A percentile compares a stretch with the other conserved stretches of the same genome.
phyloP scores from a whole-genome alignment of 2,329 filamentous ascomycete species.

The Myriosclerotinia duriaeana region DNA sequence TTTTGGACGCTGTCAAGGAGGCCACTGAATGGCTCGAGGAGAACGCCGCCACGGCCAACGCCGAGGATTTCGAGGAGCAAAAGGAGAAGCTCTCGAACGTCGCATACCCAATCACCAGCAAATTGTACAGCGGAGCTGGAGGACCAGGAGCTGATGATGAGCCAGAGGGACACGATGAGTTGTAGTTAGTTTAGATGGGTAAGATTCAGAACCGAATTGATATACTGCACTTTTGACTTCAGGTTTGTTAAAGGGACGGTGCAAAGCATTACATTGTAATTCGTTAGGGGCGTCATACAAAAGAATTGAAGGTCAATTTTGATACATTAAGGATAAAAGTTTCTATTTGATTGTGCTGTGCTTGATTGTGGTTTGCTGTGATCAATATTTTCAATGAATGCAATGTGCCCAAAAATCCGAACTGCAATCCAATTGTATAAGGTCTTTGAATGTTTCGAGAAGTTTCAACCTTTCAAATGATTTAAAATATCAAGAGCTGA shows the following conservation, averaged over 20 bases:
- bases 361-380: not conserved
- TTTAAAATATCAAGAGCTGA: too few species aligned
- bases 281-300: conserved; percentile 14
- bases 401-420: not conserved
- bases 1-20: conserved; percentile 96
- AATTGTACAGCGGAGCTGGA: conserved; percentile 75
- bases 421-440: too few species aligned
- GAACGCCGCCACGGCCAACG: conserved; percentile 78
- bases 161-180: conserved; percentile 69
- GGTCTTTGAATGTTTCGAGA: too few species aligned
- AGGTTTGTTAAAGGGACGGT: conserved; percentile 11
- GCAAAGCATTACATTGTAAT: conserved; percentile 15
- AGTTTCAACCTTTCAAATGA: too few species aligned
- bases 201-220: conserved; percentile 4
- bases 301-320: conserved; percentile 2
- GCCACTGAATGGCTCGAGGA: conserved; percentile 94
- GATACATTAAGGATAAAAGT: not conserved
- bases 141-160: conserved; percentile 70
- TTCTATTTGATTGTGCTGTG: not conserved
- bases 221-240: conserved; percentile 6
- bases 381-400: not conserved
- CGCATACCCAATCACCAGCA: conserved; percentile 98
- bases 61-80: conserved; percentile 98
- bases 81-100: conserved; percentile 98
- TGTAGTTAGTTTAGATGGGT: conserved; percentile 53